Conservation (phyloP, 2,329 filamentous ascomycete genomes). For the Penicillium sp. region DNA sequence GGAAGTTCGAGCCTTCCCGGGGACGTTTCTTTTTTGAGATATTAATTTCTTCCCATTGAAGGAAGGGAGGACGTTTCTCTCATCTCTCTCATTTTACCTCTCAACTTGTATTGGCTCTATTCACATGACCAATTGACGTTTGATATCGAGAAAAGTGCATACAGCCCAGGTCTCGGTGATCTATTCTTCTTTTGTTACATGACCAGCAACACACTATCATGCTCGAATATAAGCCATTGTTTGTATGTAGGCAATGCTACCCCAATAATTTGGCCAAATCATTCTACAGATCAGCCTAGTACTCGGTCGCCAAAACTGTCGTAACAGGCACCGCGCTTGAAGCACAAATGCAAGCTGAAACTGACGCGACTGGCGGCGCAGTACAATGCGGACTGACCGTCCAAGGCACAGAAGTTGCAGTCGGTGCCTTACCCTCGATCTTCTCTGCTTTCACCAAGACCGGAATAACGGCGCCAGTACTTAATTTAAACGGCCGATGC, state of each 20-base stretch:
- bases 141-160: too few species aligned
- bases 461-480: conserved; percentile 52
- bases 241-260: too few species aligned
- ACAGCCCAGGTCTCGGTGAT: neutral
- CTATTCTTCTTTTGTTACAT: too few species aligned
- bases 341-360: conserved; percentile 32
- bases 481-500: conserved; percentile 48
- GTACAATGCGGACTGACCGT: conserved; percentile 34
- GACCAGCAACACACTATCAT: neutral
- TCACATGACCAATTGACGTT: neutral
- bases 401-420: conserved; percentile 30
- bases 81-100: too few species aligned
- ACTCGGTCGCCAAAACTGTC: conserved; percentile 25
- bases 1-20: conserved; percentile 45
- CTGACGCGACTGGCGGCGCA: conserved; percentile 32
- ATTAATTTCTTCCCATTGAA: neutral
- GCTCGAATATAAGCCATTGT: neutral
- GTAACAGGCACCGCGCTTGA: conserved; percentile 33
- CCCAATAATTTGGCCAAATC: neutral
- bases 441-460: conserved; percentile 49
- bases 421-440: neutral
- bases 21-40: conserved; percentile 28
- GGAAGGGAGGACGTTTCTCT: too few species aligned
- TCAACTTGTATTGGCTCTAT: too few species aligned
- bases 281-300: neutral